phyloP scores from a whole-genome alignment of 768 basidiomycete genomes.

The Cystofilobasidium bisporidii region DNA sequence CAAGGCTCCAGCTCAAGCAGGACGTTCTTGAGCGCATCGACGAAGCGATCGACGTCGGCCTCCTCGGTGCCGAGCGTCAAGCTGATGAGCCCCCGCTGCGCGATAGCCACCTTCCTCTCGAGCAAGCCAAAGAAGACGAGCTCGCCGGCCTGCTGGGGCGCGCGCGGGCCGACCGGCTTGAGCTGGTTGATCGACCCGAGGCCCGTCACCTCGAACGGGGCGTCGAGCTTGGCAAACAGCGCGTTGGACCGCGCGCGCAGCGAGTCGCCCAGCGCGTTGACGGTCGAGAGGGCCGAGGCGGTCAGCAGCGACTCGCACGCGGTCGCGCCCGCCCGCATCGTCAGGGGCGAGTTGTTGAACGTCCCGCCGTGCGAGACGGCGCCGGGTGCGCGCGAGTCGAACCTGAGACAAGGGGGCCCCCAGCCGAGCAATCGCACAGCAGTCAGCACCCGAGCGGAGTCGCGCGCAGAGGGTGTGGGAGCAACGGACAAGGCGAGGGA shows the following conservation, averaged over 20 bases:
- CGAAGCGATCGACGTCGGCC: conserved; percentile 21
- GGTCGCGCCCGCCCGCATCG: conserved; percentile 30
- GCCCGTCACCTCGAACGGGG: conserved; percentile 27
- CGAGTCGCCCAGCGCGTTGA: conserved; percentile 29
- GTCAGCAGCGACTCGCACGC: conserved; percentile 27
- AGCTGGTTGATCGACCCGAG: conserved; percentile 31
- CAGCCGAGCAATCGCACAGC: too few relatives aligned
- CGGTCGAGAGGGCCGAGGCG: conserved; percentile 7
- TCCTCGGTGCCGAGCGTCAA: conserved; percentile 17
- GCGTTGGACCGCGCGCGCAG: conserved; percentile 23
- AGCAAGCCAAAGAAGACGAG: conserved; percentile 27
- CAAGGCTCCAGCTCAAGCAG: not conserved
- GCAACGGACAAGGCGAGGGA: not conserved
- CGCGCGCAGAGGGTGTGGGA: not conserved
- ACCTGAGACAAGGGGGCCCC: conserved; percentile 8
- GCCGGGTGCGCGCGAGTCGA: conserved; percentile 27
- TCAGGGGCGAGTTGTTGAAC: conserved; percentile 31
- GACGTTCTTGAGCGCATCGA: conserved; percentile 14
- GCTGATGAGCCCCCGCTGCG: conserved; percentile 28
- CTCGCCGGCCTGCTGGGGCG: not conserved
- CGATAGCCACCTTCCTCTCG: conserved; percentile 22
- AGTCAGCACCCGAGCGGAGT: too few relatives aligned
- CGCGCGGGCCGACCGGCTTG: not conserved
- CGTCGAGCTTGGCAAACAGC: conserved; percentile 2
- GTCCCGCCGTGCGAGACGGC: conserved; percentile 29